Conservation (phyloP, 164 flowering plant species). For the Litsea cubeba region DNA sequence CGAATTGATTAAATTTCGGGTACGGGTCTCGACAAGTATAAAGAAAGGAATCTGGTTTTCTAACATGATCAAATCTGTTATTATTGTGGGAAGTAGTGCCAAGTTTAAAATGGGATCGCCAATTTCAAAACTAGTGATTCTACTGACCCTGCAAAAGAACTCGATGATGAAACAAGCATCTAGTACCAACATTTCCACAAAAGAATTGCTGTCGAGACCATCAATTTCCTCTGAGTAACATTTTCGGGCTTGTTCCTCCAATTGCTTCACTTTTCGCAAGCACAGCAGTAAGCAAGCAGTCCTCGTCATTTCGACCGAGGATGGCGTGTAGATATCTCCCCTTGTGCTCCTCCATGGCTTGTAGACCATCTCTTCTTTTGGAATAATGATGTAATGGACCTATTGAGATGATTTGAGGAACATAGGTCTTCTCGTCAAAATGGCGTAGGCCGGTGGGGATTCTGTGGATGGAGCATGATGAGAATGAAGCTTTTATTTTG, state of each 20-base stretch:
- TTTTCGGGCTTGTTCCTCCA: slow-evolving; percentile 43
- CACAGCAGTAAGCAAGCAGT: slow-evolving; percentile 33
- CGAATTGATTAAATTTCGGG: too few relatives aligned
- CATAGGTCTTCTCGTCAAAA: neutral
- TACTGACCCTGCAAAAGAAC: slow-evolving; percentile 17
- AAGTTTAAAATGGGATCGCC: slow-evolving; percentile 35
- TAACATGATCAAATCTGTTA: neutral
- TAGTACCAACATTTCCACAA: too few relatives aligned
- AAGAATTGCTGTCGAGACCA: slow-evolving; percentile 18
- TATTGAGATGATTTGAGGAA: neutral
- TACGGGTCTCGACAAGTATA: too few relatives aligned
- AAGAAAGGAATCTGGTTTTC: neutral
- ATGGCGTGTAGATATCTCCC: neutral
- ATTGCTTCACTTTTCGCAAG: slow-evolving; percentile 17
- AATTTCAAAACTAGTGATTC: slow-evolving; percentile 58
- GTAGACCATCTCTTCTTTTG: neutral
- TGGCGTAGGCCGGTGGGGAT: neutral
- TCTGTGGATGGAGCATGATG: neutral
- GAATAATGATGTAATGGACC: neutral
- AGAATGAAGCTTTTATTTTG: neutral
- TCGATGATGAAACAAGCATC: too few relatives aligned
- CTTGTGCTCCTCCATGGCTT: slow-evolving; percentile 4
- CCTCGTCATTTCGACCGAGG: slow-evolving; percentile 28
- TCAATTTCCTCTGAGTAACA: slow-evolving; percentile 47
- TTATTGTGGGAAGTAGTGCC: too few relatives aligned